Evolutionary conservation across 2,329 filamentous ascomycete genomes (phyloP).

Genomic region (Davidsoniella virescens): DNA sequence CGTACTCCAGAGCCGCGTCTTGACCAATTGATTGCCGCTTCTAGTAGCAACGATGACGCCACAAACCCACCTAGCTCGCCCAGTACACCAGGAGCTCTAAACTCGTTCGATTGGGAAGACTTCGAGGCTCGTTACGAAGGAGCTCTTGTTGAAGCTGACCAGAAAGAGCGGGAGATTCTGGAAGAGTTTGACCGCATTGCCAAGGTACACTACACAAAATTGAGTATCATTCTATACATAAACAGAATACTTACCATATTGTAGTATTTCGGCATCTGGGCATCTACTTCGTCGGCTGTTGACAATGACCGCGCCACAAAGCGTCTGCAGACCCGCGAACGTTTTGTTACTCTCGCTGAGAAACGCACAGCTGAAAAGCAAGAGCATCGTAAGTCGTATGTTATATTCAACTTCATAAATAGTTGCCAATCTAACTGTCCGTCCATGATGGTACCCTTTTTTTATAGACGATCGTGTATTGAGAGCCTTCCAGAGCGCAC

Average conservation of each 20-base stretch:
- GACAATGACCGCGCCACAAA: constrained; percentile 67
- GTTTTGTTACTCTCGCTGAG: constrained; percentile 61
- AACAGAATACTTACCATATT: neutral
- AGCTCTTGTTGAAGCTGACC: constrained; percentile 45
- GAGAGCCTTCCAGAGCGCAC: constrained; percentile 43
- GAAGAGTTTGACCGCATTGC: constrained; percentile 52
- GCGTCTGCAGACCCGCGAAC: constrained; percentile 63
- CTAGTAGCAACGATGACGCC: neutral
- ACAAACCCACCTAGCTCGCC: constrained; percentile 19
- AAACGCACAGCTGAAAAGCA: constrained; percentile 55
- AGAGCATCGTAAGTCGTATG: constrained; percentile 51
- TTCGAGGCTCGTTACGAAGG: constrained; percentile 54
- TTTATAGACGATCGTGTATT: constrained; percentile 32
- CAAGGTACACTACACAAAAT: constrained; percentile 30
- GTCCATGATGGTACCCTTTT: neutral
- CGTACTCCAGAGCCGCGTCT: constrained; percentile 12
- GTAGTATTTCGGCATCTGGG: constrained; percentile 70
- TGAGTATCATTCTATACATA: neutral
- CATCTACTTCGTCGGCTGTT: constrained; percentile 50
- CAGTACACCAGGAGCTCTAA: constrained; percentile 26
- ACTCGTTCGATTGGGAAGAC: constrained; percentile 58
- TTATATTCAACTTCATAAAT: neutral
- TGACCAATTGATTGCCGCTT: neutral
- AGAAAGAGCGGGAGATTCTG: constrained; percentile 47
- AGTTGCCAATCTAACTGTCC: too few relatives aligned